These are phyloP conservation scores for Kokia cookei DNA, from an alignment of 441 rosid genomes.

Conservation along the genomic window DNA sequence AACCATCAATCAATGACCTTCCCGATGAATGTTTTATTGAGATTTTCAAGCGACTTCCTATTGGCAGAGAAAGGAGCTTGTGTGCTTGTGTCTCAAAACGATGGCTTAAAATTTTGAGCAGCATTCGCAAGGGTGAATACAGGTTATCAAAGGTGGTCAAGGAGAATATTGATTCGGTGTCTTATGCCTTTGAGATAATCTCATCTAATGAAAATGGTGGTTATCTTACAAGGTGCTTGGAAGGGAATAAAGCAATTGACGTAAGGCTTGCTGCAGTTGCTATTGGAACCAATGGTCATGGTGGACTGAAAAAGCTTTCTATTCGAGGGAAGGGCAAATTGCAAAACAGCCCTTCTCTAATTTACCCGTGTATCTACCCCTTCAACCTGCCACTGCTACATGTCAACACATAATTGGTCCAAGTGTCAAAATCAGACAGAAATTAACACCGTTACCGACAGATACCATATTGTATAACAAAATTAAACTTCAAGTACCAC, in stretches of 20 bases:
- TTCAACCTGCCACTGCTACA: too few relatives aligned
- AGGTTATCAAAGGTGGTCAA: constrained; percentile 12
- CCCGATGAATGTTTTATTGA: constrained; percentile 91
- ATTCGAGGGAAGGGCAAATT: constrained; percentile 37
- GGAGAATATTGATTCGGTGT: constrained; percentile 4
- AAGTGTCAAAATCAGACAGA: too few relatives aligned
- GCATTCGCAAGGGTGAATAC: constrained; percentile 45
- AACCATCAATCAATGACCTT: constrained; percentile 62
- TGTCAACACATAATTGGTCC: too few relatives aligned
- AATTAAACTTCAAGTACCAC: too few relatives aligned
- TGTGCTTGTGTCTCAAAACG: constrained; percentile 79
- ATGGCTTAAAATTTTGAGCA: constrained; percentile 73
- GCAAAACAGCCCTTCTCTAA: too few relatives aligned
- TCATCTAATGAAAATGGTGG: constrained; percentile 42
- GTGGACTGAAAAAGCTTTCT: constrained; percentile 85
- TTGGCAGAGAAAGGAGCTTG: constrained; percentile 63
- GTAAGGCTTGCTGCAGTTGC: constrained; percentile 78
- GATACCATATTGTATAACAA: too few relatives aligned
- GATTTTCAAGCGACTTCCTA: constrained; percentile 69
- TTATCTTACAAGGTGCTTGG: constrained; percentile 65
- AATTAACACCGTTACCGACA: too few relatives aligned
- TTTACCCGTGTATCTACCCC: too few relatives aligned
- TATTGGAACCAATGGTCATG: constrained; percentile 66
- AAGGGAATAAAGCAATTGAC: constrained; percentile 86
- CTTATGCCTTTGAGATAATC: constrained; percentile 30